Evolutionary conservation across 768 basidiomycete genomes (phyloP), one percentile per base, ranked within the genome.

Genomic region (Chlorophyllum brunneum): DNA sequence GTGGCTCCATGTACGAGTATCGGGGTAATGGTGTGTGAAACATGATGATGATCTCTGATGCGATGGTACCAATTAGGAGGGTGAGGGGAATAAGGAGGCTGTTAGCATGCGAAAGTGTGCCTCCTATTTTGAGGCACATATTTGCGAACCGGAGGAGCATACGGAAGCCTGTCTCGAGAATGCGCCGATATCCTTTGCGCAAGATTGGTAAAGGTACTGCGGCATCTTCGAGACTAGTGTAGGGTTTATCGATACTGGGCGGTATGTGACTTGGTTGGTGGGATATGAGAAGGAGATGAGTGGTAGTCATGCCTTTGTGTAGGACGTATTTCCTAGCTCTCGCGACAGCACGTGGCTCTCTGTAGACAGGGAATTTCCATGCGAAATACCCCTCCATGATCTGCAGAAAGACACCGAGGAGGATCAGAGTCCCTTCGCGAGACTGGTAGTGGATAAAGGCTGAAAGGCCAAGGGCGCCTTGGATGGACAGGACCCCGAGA

Each of bases 241-340:
- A 53, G 0, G 51, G 51, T 15, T 29, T 45, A 1, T 37, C 20
- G 13, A 2, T 10, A 2, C 27, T 26, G 3, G 26, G 2, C 2
- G 13, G 16, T 30, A 10, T 38, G 18, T 31, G 4, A 7, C 3
- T 39, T 4, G 36, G 36, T 15, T 30, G 24, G n/a, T 53, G 51
- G 18, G 43, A 39, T 18, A 53, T 33, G 2, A 53, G 26, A 15
- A 53, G 51, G 27, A 53, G 39, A 13, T 53, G 51, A 4, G 43
- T 53, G 6, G 51, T 45, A 2, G 42, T 53, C 51, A 53, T 53
- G 37, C 51, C 51, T 13, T 53, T 46, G 24, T 53, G 43, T 9
- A 53, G 37, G 5, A 39, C 51, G 10, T 30, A 46, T 4, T 45
- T 31, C 22, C 51, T 38, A 3, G 51, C 27, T 9, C n/a, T 38